Evolutionary conservation across 192 early-diverging fungal genomes (phyloP), one percentile per base, ranked within the genome.

Genomic region (Gryganskiella cystojenkinii): DNA sequence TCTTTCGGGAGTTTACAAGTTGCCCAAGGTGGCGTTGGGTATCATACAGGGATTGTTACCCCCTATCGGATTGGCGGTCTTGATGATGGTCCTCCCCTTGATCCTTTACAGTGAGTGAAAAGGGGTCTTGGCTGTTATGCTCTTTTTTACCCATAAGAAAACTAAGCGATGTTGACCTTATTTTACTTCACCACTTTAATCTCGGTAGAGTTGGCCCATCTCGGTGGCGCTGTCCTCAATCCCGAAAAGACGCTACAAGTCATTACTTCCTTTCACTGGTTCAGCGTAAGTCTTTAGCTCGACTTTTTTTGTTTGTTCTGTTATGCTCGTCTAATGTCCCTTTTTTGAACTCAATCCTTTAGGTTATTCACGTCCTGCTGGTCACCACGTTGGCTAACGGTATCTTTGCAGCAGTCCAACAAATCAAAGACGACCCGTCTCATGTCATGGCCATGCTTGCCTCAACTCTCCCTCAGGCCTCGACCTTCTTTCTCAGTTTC

Each of bases 401-500:
- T 11, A 70, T 92, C 17, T 69, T 92, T 30, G 82, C 73, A 56
- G 72, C 44, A n/a, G 61, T 94, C 27, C 37, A 81, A 15, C 42
- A 67, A n/a, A 83, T 94, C 57, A 72, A 85, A 50, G 80, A 88
- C 14, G 75, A 84, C 11, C 92, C 92, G 10, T 49, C 49, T 19
- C 60, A 45, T 15, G 70, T 90, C 37, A 74, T 91, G 70, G 42
- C 59, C 2, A 87, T 83, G 37, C 75, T 93, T 6, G 82, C 90
- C n/a, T 65, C 78, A 22, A 74, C 81, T 7, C 83, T 96, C 0
- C 95, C 95, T 13, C 83, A 88, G 54, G 89, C 90, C 1, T 89
- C 92, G 6, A 92, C 86, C 42, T 94, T 91, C 82, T 95, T 94
- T 64, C 84, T 94, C 40, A 93, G 90, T n/a, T 96, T 94, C 34